Evolutionary conservation across 139 green algal genomes (phyloP).

Genomic region (Chlorella ohadii): DNA sequence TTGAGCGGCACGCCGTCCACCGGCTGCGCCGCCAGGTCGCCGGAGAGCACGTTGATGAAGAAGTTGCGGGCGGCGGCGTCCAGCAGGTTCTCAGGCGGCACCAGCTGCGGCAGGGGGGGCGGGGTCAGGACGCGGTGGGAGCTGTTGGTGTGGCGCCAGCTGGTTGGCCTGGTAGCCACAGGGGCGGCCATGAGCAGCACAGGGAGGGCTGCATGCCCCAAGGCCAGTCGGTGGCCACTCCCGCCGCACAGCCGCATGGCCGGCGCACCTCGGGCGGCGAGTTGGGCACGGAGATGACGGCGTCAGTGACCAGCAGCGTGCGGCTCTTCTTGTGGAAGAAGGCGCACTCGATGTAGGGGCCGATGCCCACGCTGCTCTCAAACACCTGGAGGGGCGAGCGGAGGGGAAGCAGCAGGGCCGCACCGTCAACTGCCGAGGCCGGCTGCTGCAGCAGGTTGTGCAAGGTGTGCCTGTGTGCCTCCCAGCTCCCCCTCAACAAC

Average conservation of each 20-base stretch:
- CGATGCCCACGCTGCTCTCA: slow-evolving; percentile 45
- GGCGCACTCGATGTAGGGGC: slow-evolving; percentile 71
- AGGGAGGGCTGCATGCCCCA: too few relatives aligned
- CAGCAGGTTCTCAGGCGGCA: slow-evolving; percentile 34
- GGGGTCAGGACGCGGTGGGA: neutral
- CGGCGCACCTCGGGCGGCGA: slow-evolving; percentile 48
- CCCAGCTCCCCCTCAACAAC: neutral
- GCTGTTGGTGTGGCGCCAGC: too few relatives aligned
- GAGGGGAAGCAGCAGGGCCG: too few relatives aligned
- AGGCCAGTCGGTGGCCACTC: too few relatives aligned
- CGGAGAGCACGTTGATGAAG: slow-evolving; percentile 45
- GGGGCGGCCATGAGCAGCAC: too few relatives aligned
- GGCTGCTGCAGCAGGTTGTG: too few relatives aligned
- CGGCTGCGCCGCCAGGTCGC: slow-evolving; percentile 34
- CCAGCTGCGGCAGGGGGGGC: slow-evolving; percentile 21
- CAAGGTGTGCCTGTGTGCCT: too few relatives aligned
- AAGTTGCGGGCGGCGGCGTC: slow-evolving; percentile 43
- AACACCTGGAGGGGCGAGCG: slow-evolving; percentile 3
- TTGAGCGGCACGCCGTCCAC: slow-evolving; percentile 49
- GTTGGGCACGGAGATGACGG: slow-evolving; percentile 75
- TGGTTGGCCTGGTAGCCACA: too few relatives aligned
- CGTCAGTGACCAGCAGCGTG: slow-evolving; percentile 90
- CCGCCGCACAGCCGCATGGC: too few relatives aligned
- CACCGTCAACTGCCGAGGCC: too few relatives aligned
- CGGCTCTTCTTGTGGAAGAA: slow-evolving; percentile 85